phyloP scores from a whole-genome alignment of 768 basidiomycete genomes.

The Lanmaoa rubissima region DNA sequence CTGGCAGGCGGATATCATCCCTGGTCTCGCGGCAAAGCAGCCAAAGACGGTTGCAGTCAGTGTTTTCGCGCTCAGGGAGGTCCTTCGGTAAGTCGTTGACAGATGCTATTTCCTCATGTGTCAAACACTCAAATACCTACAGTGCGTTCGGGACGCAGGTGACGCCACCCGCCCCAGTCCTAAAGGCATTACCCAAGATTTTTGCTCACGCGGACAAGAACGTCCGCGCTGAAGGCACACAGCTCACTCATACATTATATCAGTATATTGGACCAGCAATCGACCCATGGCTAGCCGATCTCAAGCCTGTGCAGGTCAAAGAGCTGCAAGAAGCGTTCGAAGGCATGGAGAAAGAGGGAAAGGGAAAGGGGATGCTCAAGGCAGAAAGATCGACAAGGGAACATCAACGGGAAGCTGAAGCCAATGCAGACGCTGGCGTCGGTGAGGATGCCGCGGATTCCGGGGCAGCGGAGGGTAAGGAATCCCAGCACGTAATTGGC shows the following conservation, averaged over 20 bases:
- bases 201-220: conserved; percentile 94
- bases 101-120: neutral
- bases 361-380: conserved; percentile 78
- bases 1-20: conserved; percentile 69
- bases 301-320: conserved; percentile 97
- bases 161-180: conserved; percentile 72
- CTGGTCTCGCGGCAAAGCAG: conserved; percentile 87
- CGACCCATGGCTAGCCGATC: conserved; percentile 79
- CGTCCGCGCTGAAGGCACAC: conserved; percentile 88
- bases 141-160: conserved; percentile 80
- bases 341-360: conserved; percentile 76
- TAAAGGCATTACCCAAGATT: conserved; percentile 88
- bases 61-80: conserved; percentile 76
- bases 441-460: conserved; percentile 39
- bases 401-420: conserved; percentile 70
- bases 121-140: conserved; percentile 2
- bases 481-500: neutral
- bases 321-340: conserved; percentile 93
- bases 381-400: conserved; percentile 76
- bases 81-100: conserved; percentile 61
- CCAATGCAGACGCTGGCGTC: conserved; percentile 36
- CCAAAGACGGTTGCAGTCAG: conserved; percentile 89
- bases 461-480: conserved; percentile 53
- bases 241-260: conserved; percentile 74
- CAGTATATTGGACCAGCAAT: conserved; percentile 84